Percentiles rank a stretch among this genome's conserved stretches.
These are phyloP conservation scores for Tardiomyces digboiensis DNA, from an alignment of 1,139 yeast species.

Conservation along the genomic window DNA sequence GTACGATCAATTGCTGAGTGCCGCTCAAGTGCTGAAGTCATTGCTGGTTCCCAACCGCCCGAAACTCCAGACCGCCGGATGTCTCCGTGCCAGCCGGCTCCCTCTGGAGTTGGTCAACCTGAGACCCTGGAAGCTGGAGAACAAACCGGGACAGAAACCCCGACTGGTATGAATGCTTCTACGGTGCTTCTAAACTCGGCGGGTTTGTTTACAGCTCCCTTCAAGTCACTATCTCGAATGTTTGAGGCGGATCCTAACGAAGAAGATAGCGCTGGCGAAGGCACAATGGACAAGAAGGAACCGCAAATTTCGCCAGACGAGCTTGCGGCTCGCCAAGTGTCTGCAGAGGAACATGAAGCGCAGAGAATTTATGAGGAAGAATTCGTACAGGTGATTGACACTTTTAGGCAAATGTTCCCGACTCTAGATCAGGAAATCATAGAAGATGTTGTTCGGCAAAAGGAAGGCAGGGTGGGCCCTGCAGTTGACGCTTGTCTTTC, in stretches of 20 bases:
- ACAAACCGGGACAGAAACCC: constrained; percentile 4
- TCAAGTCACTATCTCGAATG: constrained; percentile 22
- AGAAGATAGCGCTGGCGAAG: constrained; percentile 1
- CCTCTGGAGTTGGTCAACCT: neutral
- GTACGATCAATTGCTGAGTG: constrained; percentile 10
- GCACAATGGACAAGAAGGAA: neutral
- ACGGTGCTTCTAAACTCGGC: constrained; percentile 29
- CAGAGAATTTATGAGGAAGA: constrained; percentile 30
- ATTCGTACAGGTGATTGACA: constrained; percentile 33
- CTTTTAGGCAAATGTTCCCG: constrained; percentile 68
- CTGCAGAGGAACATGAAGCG: constrained; percentile 30
- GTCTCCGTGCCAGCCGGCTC: constrained; percentile 9
- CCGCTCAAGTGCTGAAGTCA: neutral
- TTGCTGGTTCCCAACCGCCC: constrained; percentile 16
- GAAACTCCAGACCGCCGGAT: constrained; percentile 16
- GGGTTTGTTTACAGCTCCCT: constrained; percentile 27
- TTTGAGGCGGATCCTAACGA: constrained; percentile 22
- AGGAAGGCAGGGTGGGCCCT: constrained; percentile 59
- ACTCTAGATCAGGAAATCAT: constrained; percentile 56
- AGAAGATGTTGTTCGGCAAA: constrained; percentile 59
- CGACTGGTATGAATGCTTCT: constrained; percentile 18
- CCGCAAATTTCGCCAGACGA: constrained; percentile 20
- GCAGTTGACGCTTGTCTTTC: constrained; percentile 57
- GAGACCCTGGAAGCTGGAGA: neutral
- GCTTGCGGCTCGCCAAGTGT: constrained; percentile 29